Evolutionary conservation across 2,329 filamentous ascomycete species (phyloP), one percentile per base, ranked within the genome.

Genomic region (Aspergillus bombycis): DNA sequence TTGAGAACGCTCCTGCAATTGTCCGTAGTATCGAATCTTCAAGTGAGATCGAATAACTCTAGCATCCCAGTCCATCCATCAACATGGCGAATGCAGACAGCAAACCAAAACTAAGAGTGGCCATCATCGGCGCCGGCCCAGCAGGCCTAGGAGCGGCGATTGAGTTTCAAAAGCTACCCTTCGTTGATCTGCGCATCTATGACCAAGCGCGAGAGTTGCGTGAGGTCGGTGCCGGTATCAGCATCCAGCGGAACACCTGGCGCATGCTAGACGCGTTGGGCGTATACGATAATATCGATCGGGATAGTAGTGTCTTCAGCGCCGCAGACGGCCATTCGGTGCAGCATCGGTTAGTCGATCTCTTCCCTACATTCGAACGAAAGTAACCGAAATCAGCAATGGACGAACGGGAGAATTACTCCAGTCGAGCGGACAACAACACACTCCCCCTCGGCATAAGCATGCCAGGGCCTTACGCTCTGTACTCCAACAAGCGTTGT

Each of bases 121-220:
- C 61, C 11, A 46, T 67, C 23, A 63, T 67, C 43, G 63, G 65
- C 3, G 65, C 65, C 19, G 65, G 65, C 3, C 63, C 63, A 23
- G 63, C 65, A 50, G 65, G 65, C 2, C 57, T 67, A 8, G 61
- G 59, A 26, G 63, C 65, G 5, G 61, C 65, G 1, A 67, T 65
- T 34, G 61, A 65, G 45, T 62, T 67, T 9, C 53, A 61, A 19
- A 60, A 58, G 41, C 36, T 67, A 1, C 57, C 65, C 0, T 65
- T 61, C 28, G 59, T 63, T 3, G 54, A 55, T n/a, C 11, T 63
- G 1, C 53, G 48, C 6, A 41, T 67, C 21, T 67, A 67, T n/a
- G 65, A 67, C 12, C 63, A 67, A 34, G 63, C 63, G 0, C 50
- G 36, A 4, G 61, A 61, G 48, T 52, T 67, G 0, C 59, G 61